Percentiles rank a stretch among this genome's conserved stretches.
Conservation (phyloP, 306 rosid species). For the Potentilla sterilis region DNA sequence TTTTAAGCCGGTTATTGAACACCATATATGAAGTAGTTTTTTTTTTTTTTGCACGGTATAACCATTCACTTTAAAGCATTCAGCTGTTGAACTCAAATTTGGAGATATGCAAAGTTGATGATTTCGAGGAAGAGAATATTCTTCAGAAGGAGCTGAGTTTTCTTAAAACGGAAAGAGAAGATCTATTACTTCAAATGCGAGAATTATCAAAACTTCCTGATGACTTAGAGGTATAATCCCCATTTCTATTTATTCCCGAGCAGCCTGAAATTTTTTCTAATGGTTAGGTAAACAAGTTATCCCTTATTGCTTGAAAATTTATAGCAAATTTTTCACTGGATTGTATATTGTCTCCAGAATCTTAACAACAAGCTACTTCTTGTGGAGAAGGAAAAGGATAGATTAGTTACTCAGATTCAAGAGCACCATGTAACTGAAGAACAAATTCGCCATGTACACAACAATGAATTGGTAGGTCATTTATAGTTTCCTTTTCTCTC, state of each 20-base stretch:
- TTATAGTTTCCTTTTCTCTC: constrained; percentile 20
- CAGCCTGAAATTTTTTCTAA: background rate
- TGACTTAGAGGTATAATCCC: constrained; percentile 43
- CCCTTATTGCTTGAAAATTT: constrained; percentile 4
- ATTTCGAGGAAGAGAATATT: constrained; percentile 22
- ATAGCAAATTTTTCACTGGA: constrained; percentile 22
- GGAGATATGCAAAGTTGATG: constrained; percentile 16
- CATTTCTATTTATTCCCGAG: constrained; percentile 8
- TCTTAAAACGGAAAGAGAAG: constrained; percentile 32
- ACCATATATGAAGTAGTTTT: background rate
- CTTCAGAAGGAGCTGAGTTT: constrained; percentile 26
- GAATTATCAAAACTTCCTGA: constrained; percentile 36
- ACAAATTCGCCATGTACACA: constrained; percentile 38
- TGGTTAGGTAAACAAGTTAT: background rate
- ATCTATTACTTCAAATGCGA: constrained; percentile 24
- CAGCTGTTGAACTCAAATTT: constrained; percentile 28
- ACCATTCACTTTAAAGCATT: background rate
- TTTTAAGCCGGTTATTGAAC: constrained; percentile 8
- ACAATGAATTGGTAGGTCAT: constrained; percentile 47
- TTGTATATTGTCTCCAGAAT: constrained; percentile 38
- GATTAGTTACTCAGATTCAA: constrained; percentile 42
- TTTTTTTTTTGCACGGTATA: background rate
- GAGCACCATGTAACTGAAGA: constrained; percentile 46
- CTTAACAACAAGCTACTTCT: constrained; percentile 40
- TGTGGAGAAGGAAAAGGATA: constrained; percentile 59